Evolutionary conservation across 768 basidiomycete species (phyloP), one percentile per base, ranked within the genome.

Genomic region (Suillus hirtellus): DNA sequence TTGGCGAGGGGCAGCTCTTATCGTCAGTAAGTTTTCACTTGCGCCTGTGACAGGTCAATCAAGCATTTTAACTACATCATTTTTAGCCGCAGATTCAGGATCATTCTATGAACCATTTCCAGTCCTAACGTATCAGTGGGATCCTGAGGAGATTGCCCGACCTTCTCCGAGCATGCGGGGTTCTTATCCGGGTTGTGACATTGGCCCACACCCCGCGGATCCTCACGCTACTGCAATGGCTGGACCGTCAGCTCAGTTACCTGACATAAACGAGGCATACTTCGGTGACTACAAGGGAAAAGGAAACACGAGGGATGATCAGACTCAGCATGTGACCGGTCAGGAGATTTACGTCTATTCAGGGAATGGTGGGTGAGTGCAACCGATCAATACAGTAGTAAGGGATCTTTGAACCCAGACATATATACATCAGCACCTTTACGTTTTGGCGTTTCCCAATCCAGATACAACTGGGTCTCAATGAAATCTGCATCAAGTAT

Each of bases 391-490:
- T 47, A 31, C 10, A 37, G 46, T 17, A 27, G n/a, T 4, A 11
- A 24, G 19, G 5, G 31, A 54, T 37, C 19, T 55, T 55, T 61
- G 63, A 43, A 69, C 38, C 1, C 8, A 46, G 31, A 46, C 21
- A 15, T 27, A 15, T 38, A 21, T 14, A 12, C 14, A 27, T 55
- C 64, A 96, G 95, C 5, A 89, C 90, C 0, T 95, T 86, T 71
- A 93, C 93, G 1, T 99, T 99, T 79, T 99, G 95, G 92, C 84
- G 96, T 60, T 98, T 98, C 78, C 81, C 88, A 70, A 86, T 98
- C 55, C 86, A 89, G 66, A 82, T 99, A 61, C 94, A 93, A 0
- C 75, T 98, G 2, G 81, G 82, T 1, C 76, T 79, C 10, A 78
- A 79, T 43, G 93, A 96, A 77, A 90, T 95, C 83, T 77, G 80